These are phyloP conservation scores for Dalbergia cochinchinensis DNA, from an alignment of 306 rosid species.

Conservation along the genomic window DNA sequence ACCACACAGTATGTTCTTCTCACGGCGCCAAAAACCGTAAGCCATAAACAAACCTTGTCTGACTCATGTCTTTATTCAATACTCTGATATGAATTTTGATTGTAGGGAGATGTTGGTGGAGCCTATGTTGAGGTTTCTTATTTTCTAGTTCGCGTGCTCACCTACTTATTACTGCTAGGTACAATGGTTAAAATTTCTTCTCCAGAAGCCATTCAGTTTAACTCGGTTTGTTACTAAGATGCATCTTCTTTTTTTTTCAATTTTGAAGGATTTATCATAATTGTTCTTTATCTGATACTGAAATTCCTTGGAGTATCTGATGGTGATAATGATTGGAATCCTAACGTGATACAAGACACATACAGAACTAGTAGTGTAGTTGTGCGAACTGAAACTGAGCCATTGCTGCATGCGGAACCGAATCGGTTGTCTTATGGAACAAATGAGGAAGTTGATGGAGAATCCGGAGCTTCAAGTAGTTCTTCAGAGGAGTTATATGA, in stretches of 20 bases:
- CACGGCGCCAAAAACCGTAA: too few species aligned
- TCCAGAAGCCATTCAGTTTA: background rate
- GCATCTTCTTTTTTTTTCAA: background rate
- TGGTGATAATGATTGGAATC: slow-evolving; percentile 15
- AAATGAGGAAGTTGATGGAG: slow-evolving; percentile 59
- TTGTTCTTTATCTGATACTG: slow-evolving; percentile 51
- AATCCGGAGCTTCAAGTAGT: slow-evolving; percentile 58
- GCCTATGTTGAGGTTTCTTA: too few species aligned
- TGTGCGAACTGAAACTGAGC: slow-evolving; percentile 57
- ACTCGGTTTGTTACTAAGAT: slow-evolving; percentile 22
- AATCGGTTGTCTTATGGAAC: slow-evolving; percentile 55
- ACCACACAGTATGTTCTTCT: slow-evolving; percentile 7
- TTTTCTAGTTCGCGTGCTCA: too few species aligned
- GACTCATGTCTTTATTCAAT: too few species aligned
- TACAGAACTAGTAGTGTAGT: slow-evolving; percentile 18
- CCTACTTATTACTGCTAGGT: background rate
- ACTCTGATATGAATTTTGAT: too few species aligned
- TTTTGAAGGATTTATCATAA: slow-evolving; percentile 55
- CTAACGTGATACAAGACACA: background rate
- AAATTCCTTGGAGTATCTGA: slow-evolving; percentile 63
- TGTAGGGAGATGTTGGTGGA: too few species aligned
- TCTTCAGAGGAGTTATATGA: slow-evolving; percentile 78
- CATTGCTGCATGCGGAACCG: slow-evolving; percentile 44
- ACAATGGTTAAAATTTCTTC: slow-evolving; percentile 14
- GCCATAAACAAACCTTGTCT: too few species aligned